phyloP scores from a whole-genome alignment of 2,329 filamentous ascomycete species.

The Alternaria postmessia region DNA sequence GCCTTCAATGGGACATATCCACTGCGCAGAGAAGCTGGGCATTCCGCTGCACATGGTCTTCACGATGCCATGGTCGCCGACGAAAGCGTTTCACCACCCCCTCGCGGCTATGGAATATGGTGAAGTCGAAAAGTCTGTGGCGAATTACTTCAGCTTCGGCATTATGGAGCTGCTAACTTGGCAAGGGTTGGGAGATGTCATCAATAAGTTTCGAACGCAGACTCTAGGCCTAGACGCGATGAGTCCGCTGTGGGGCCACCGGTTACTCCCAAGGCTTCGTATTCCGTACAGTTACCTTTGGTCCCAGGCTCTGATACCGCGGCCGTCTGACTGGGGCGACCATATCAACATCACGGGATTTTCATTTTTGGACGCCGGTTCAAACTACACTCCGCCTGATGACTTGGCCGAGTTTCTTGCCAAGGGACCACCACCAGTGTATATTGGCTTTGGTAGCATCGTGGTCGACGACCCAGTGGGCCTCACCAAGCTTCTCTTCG shows the following conservation, averaged over 20 bases:
- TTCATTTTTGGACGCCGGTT: slow-evolving; percentile 52
- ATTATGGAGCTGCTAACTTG: slow-evolving; percentile 51
- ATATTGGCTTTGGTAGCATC: slow-evolving; percentile 66
- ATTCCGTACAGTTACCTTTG: slow-evolving; percentile 58
- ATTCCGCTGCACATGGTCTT: slow-evolving; percentile 85
- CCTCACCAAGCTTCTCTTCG: slow-evolving; percentile 57
- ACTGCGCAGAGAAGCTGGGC: slow-evolving; percentile 75
- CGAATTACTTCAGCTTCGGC: slow-evolving; percentile 58
- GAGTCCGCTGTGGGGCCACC: slow-evolving; percentile 51
- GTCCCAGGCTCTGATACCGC: slow-evolving; percentile 51
- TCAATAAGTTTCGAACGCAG: slow-evolving; percentile 55
- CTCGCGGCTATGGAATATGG: slow-evolving; percentile 57
- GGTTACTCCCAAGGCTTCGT: slow-evolving; percentile 49
- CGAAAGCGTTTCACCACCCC: slow-evolving; percentile 59
- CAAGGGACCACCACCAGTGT: slow-evolving; percentile 61
- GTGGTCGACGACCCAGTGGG: slow-evolving; percentile 60
- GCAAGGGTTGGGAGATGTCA: slow-evolving; percentile 54
- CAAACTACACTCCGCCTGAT: slow-evolving; percentile 50
- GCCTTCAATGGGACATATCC: slow-evolving; percentile 56
- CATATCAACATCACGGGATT: slow-evolving; percentile 56
- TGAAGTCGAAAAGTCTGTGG: slow-evolving; percentile 43
- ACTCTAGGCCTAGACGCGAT: slow-evolving; percentile 53
- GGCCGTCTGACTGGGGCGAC: slow-evolving; percentile 32
- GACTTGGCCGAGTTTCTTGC: slow-evolving; percentile 56
- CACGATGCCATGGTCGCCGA: slow-evolving; percentile 67